Evolutionary conservation across 2,329 filamentous ascomycete genomes (phyloP).

Genomic region (Penicillium sp.): DNA sequence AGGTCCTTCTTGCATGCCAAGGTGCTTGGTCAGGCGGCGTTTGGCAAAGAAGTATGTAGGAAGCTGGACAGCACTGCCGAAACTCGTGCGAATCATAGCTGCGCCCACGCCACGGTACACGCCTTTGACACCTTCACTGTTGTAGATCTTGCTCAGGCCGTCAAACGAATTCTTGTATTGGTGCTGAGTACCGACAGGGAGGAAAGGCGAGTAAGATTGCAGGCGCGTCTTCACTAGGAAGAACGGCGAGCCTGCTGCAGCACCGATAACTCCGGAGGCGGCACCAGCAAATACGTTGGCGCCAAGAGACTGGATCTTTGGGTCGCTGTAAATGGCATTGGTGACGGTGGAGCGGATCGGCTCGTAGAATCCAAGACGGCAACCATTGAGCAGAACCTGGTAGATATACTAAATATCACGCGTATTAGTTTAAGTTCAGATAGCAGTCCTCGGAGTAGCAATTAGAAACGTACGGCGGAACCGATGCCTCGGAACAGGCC

Average conservation of each 20-base stretch:
- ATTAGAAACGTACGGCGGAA: slow-evolving; percentile 60
- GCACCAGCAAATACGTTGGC: slow-evolving; percentile 95
- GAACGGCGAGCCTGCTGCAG: slow-evolving; percentile 90
- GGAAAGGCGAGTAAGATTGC: slow-evolving; percentile 88
- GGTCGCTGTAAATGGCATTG: slow-evolving; percentile 67
- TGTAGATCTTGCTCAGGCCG: slow-evolving; percentile 77
- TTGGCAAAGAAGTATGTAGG: slow-evolving; percentile 99
- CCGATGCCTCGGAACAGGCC: slow-evolving; percentile 87
- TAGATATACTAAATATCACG: slow-evolving; percentile 69
- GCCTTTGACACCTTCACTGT: slow-evolving; percentile 71
- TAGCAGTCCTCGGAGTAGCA: too few species aligned
- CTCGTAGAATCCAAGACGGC: slow-evolving; percentile 95
- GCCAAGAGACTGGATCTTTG: slow-evolving; percentile 74
- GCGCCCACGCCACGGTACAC: slow-evolving; percentile 88
- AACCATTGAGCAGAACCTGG: slow-evolving; percentile 94
- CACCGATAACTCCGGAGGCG: slow-evolving; percentile 82
- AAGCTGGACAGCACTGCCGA: slow-evolving; percentile 91
- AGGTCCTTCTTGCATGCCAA: slow-evolving; percentile 87
- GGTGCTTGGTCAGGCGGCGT: slow-evolving; percentile 73
- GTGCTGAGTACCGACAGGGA: slow-evolving; percentile 96
- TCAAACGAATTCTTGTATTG: slow-evolving; percentile 82
- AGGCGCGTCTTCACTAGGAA: slow-evolving; percentile 97
- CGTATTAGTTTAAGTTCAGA: neutral
- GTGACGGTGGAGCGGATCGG: slow-evolving; percentile 76
- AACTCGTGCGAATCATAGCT: slow-evolving; percentile 93